Evolutionary conservation across 164 flowering plant species (phyloP), one percentile per base, ranked within the genome.

Genomic region (Umbilicus rupestris): DNA sequence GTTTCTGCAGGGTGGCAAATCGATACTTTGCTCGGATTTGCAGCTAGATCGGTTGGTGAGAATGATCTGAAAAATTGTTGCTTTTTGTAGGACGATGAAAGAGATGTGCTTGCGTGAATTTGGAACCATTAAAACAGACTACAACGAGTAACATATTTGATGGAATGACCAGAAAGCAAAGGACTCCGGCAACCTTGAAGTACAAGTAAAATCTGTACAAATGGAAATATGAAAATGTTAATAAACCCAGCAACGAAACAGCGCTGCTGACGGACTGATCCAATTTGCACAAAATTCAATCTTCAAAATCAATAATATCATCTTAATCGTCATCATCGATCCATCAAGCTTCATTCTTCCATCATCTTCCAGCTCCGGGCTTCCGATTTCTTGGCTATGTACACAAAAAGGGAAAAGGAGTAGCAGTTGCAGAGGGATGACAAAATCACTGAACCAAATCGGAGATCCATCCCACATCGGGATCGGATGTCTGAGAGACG

Each of bases 401-500:
- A 41, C 31, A 39, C 66, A 42, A 24, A 64, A 41, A 7, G 66
- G 19, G 30, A 35, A 10, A 37, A 50, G 26, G 8, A n/a, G 26
- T 5, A 19, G 26, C 1, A n/a, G 24, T 50, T 11, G 24, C 26
- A 5, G 24, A n/a, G 24, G 28, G 15, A 1, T 29, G 30, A 14
- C 19, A 30, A 17, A 30, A 17, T 64, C 67, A 42, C 33, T 64
- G 30, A 42, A 64, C 50, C 47, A 64, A 41, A 28, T 64, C 67
- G 11, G 67, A 64, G 33, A 81, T 70, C 84, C 84, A 83, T 7
- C 78, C 84, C 8, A 81, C 63, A 55, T 81, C 84, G 0, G 82
- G 82, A n/a, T 46, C 77, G 2, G 75, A 28, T 19, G 19, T 39
- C 8, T 28, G 39, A 16, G 81, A 69, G 20, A 69, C 85, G 1